phyloP scores from a whole-genome alignment of 305 asterid genomes.

The Fraxinus latifolia region DNA sequence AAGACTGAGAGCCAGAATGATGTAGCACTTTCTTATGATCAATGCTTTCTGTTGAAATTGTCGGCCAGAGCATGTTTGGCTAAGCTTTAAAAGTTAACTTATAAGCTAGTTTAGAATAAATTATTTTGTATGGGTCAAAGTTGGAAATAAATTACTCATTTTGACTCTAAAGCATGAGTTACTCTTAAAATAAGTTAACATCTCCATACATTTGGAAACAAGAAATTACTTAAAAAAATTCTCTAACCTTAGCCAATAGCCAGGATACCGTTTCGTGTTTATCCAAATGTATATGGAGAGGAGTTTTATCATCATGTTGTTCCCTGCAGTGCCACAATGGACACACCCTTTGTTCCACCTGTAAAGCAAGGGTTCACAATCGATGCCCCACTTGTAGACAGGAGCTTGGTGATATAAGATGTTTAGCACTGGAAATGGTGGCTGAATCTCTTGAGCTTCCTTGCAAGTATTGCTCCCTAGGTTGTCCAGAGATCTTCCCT shows the following conservation, averaged over 20 bases:
- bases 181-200: neutral
- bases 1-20: neutral
- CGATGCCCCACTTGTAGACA: constrained; percentile 85
- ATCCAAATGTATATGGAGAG: neutral
- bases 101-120: neutral
- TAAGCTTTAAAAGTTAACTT: neutral
- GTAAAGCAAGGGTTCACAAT: constrained; percentile 80
- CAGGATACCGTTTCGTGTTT: neutral
- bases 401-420: constrained; percentile 88
- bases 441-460: constrained; percentile 92
- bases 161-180: neutral
- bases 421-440: constrained; percentile 84
- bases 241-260: neutral
- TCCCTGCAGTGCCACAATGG: constrained; percentile 76
- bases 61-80: neutral
- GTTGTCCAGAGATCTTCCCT: constrained; percentile 87
- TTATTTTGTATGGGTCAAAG: neutral
- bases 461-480: constrained; percentile 71
- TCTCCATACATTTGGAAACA: neutral
- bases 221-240: neutral
- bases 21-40: neutral
- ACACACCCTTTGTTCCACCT: constrained; percentile 81
- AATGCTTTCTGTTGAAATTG: neutral
- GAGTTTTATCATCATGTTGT: constrained; percentile 19
- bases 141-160: neutral